Base-by-base conservation (phyloP, 768 basidiomycete species). In the Kwoniella bestiolae region DNA sequence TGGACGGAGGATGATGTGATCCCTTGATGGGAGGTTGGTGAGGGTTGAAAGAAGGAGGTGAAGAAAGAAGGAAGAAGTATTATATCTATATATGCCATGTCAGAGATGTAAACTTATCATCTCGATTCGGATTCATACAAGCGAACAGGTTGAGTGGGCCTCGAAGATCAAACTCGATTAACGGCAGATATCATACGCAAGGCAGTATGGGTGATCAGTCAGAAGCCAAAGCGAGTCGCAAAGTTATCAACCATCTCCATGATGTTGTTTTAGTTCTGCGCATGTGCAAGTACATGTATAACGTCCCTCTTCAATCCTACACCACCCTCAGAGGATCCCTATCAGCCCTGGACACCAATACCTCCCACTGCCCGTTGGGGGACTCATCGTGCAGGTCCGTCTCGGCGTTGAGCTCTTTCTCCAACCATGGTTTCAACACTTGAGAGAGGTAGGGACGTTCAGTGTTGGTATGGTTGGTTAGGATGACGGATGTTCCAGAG, bases 401-500 rank as follows among this genome's bases (percentile, higher is more conserved):
- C 79, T 56, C 58, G 5, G 60, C 80, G 16, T 77, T 71, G 65
- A 90, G 82, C 78, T 88, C 86, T 52, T 76, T 70, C 65, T 80
- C 76, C 66, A 97, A 83, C 81, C 87, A 88, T 12, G 83, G 80
- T 41, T 88, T 88, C 32, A 97, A 86, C 25, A 87, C 83, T 18
- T 88, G 60, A 4, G 68, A 86, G 60, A 98, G 88, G 82, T 92
- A 97, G 0, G 92, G 92, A 32, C 94, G 90, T 83, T 98, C 95
- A 47, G 94, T 94, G 82, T 94, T 94, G 16, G 92, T 90, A 82
- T 97, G 95, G 18, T 84, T 82, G 89, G 93, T 93, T 60, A 96
- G 85, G 68, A 96, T 86, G 76, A 96, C 89, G 77, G 91, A 86
- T 73, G 84, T 87, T 34, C 92, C 91, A 46, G 83, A 80, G 9